Evolutionary conservation across 2,329 filamentous ascomycete species (phyloP).

Genomic region (Hymenoscyphus albidus): DNA sequence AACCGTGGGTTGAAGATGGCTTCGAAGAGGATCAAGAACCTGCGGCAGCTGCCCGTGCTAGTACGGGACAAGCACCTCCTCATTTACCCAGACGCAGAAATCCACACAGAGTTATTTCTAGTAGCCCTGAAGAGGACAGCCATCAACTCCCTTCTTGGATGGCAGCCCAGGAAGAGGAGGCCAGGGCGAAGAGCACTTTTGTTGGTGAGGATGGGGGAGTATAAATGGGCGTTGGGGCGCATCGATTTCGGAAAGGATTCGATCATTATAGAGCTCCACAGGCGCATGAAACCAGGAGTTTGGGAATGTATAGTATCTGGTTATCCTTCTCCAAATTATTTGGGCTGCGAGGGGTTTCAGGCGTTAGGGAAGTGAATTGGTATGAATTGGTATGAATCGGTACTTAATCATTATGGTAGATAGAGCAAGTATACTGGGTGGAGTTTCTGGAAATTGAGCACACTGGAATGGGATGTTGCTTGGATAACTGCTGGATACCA

Average conservation of each 20-base stretch:
- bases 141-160: slow-evolving; percentile 33
- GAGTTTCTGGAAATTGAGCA: no score
- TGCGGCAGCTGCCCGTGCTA: background rate
- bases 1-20: slow-evolving; percentile 37
- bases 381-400: background rate
- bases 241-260: background rate
- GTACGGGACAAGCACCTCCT: slow-evolving; percentile 16
- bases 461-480: no score
- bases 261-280: background rate
- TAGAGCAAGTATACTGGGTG: no score
- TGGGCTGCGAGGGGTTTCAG: background rate
- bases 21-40: slow-evolving; percentile 18
- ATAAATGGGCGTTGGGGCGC: background rate
- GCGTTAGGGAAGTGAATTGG: background rate
- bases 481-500: background rate
- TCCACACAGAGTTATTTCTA: slow-evolving; percentile 26
- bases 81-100: slow-evolving; percentile 27
- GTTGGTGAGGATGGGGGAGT: slow-evolving; percentile 32
- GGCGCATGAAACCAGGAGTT: background rate
- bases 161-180: slow-evolving; percentile 36
- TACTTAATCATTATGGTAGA: no score
- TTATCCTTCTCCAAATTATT: background rate
- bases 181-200: slow-evolving; percentile 33
- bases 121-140: slow-evolving; percentile 34
- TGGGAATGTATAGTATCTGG: background rate